Base-by-base conservation (phyloP, 202 grass and related monocot species). In the Dendrocalamus latiflorus region DNA sequence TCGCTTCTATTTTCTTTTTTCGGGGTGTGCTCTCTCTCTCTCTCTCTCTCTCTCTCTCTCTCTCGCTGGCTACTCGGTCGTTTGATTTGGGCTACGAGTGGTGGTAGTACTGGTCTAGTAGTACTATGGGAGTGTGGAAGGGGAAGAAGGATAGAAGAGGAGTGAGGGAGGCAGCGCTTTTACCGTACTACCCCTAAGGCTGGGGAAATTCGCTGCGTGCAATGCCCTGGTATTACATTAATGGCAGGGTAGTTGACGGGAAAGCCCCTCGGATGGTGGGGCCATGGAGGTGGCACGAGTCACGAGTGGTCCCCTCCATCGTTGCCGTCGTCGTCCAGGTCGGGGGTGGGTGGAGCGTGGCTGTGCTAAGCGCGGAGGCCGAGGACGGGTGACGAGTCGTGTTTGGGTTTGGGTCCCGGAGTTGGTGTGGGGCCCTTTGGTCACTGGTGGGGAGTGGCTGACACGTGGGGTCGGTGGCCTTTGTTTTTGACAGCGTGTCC, bases 211-310 rank as follows among this genome's bases (percentile, higher is more conserved):
- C 48, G 22, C 45, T 4, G 37, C 18, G 65, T 22, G 71, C 83
- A 86, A 90, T 68, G 79, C 51, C 55, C 6, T 15, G 43, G 39
- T n/a, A 56, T 14, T 68, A 49, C 76, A 72, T 77, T 43, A 74
- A 60, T 42, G 28, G 34, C 22, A 3, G 9, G 25, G 18, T 48
- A 57, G 51, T 70, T 90, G 73, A 90, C 84, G 79, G 68, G 55
- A 79, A 78, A 83, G 6, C 68, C 74, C 88, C 83, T 68, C 9
- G 18, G 20, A 3, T 16, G 76, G 54, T 81, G 70, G 82, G 76
- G 0, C 64, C 82, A 1, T n/a, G n/a, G n/a, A n/a, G n/a, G n/a
- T n/a, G n/a, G n/a, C 88, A 83, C 83, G 83, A 74, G 79, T 82
- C 65, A 83, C 72, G 72, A 87, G 55, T 82, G 79, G 56, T 10